Percentiles rank a stretch among this genome's conserved stretches.
phyloP scores from a whole-genome alignment of 495 filamentous ascomycete genomes.

The Immersiella caudata region DNA sequence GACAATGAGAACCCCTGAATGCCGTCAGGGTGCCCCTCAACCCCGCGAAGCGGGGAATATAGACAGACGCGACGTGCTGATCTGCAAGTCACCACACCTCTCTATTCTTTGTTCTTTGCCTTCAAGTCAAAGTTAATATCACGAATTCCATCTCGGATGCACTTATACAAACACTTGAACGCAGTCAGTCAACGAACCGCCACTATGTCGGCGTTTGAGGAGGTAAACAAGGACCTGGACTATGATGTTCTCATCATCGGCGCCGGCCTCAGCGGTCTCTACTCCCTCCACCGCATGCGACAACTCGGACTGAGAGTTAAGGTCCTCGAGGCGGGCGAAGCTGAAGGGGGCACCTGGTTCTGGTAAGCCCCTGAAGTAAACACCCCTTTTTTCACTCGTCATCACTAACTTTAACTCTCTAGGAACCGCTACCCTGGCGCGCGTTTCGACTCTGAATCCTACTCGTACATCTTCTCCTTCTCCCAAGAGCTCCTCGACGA shows the following conservation, averaged over 20 bases:
- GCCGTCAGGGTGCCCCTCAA: too few species aligned
- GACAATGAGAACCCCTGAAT: too few species aligned
- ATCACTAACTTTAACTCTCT: conserved; percentile 22
- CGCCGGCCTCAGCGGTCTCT: conserved; percentile 54
- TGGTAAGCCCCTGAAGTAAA: conserved; percentile 13
- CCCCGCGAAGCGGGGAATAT: too few species aligned
- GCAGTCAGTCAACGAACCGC: too few species aligned
- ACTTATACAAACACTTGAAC: too few species aligned
- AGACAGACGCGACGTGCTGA: too few species aligned
- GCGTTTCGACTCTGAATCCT: conserved; percentile 45
- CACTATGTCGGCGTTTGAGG: conserved; percentile 18
- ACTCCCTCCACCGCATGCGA: conserved; percentile 45
- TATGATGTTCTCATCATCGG: conserved; percentile 56
- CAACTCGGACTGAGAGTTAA: conserved; percentile 47
- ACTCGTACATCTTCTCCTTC: conserved; percentile 46
- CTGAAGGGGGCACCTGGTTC: conserved; percentile 57
- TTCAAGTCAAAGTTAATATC: too few species aligned
- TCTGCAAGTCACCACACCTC: too few species aligned
- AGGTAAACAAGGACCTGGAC: conserved; percentile 26
- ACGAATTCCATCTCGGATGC: too few species aligned
- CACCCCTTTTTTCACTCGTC: too few species aligned
- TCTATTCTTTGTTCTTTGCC: neutral
- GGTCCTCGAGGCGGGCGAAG: conserved; percentile 51
- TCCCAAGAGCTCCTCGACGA: conserved; percentile 46
- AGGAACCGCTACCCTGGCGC: conserved; percentile 50